Evolutionary conservation across 129 eudicot genomes (phyloP), one percentile per base, ranked within the genome.

Genomic region (Rutidosis leptorrhynchoides): DNA sequence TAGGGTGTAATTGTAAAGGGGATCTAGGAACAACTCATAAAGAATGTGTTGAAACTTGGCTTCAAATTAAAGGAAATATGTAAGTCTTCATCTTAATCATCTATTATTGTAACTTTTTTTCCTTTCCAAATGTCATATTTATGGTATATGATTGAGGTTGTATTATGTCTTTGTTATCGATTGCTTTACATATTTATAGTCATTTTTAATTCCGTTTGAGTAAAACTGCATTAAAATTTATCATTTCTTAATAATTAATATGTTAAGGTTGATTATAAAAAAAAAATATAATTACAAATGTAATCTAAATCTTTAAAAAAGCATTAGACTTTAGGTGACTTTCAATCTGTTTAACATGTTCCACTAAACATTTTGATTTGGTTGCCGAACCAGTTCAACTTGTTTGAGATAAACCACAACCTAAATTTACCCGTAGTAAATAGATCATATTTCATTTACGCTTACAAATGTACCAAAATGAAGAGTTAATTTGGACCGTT

Each of bases 41-140:
- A 64, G 83, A 78, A 68, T 86, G 94, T 80, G 88, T 86, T 9
- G 88, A 86, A 70, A 83, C 94, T 48, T 86, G 88, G 94, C 80
- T 86, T 81, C 80, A 86, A 69, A 86, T 80, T 59, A 83, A 64
- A 24, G 94, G 86, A 5, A 75, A 86, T 61, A 68, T 76, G 94
- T 86, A 56, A 74, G 94, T 80, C n/a, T 49, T 26, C 7, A 2
- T 35, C 32, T 29, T n/a, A n/a, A n/a, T n/a, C n/a, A n/a, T n/a
- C 21, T 68, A 57, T n/a, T 43, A 60, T n/a, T n/a, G n/a, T n/a
- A n/a, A 29, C 11, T 9, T 67, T 20, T 21, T 6, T 55, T 55
- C 58, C 46, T 40, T 29, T 46, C 70, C 58, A 49, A 49, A 58
- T 75, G 74, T 63, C 74, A 51, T 58, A 30, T 66, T 58, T 74